Evolutionary conservation across 805 yeast species (phyloP).

Genomic region (Nakazawaea holstii): DNA sequence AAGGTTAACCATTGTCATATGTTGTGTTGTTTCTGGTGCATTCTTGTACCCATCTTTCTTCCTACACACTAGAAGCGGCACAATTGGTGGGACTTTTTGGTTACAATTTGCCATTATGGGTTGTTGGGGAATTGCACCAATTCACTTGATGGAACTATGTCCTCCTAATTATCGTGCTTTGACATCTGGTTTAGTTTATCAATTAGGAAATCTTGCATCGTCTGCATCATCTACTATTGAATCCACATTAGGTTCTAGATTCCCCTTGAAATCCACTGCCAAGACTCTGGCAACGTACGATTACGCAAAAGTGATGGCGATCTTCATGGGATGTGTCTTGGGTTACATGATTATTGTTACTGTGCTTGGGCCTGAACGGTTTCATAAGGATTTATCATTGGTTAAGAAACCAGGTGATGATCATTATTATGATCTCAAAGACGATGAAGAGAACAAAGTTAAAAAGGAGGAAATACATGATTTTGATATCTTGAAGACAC

Average conservation of each 20-base stretch:
- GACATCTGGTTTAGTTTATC: constrained; percentile 59
- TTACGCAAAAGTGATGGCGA: constrained; percentile 69
- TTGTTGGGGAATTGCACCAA: constrained; percentile 69
- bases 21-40: constrained; percentile 52
- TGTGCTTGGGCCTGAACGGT: constrained; percentile 43
- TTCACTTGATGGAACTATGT: constrained; percentile 59
- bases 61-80: constrained; percentile 27
- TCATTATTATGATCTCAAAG: background rate
- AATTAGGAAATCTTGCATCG: constrained; percentile 68
- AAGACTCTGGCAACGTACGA: constrained; percentile 33
- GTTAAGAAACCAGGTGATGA: background rate
- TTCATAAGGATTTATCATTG: constrained; percentile 12
- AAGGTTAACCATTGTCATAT: constrained; percentile 46
- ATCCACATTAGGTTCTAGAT: constrained; percentile 52
- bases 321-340: constrained; percentile 62
- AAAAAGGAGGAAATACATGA: background rate
- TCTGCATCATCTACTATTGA: constrained; percentile 71
- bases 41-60: constrained; percentile 61
- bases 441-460: background rate
- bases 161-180: constrained; percentile 61
- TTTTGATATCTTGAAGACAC: too few relatives aligned
- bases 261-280: constrained; percentile 40
- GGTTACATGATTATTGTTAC: constrained; percentile 42
- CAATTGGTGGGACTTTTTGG: constrained; percentile 58
- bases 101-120: constrained; percentile 66